A percentile compares a stretch with the other conserved stretches of the same genome.
These are phyloP conservation scores for Solanum okadae DNA, from an alignment of 257 asterid species.

Conservation along the genomic window DNA sequence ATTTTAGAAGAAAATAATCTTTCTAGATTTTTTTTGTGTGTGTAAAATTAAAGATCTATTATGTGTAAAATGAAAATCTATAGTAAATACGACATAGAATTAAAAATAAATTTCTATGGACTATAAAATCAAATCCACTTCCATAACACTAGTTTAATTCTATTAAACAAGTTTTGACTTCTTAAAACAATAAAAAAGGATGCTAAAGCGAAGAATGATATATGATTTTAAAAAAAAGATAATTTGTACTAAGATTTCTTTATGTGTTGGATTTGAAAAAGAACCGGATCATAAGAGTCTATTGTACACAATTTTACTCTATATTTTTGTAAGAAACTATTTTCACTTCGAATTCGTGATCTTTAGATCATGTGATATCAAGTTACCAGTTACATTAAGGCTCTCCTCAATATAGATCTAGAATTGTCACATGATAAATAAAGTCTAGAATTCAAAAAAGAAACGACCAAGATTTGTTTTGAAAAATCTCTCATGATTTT, in stretches of 20 bases:
- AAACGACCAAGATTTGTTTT: neutral
- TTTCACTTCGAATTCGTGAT: neutral
- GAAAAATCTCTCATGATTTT: too few species aligned
- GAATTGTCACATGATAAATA: too few species aligned
- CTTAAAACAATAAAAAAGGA: neutral
- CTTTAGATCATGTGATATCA: too few species aligned
- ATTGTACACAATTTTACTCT: too few species aligned
- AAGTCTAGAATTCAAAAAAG: too few species aligned
- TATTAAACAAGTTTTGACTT: neutral
- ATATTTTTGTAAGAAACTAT: neutral
- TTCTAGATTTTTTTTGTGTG: rapidly evolving
- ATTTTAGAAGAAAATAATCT: neutral
- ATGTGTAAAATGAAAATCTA: too few species aligned
- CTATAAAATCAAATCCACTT: neutral
- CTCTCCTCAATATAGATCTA: neutral
- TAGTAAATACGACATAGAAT: neutral
- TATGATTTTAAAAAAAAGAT: too few species aligned
- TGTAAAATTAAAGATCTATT: too few species aligned
- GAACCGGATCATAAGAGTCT: too few species aligned
- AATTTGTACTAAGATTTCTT: too few species aligned
- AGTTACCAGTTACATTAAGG: too few species aligned
- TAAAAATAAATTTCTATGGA: neutral
- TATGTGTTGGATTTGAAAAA: too few species aligned
- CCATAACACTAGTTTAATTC: neutral
- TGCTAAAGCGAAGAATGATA: neutral